Evolutionary conservation across 2,329 filamentous ascomycete genomes (phyloP), one percentile per base, ranked within the genome.

Genomic region (Podosphaera leucotricha): DNA sequence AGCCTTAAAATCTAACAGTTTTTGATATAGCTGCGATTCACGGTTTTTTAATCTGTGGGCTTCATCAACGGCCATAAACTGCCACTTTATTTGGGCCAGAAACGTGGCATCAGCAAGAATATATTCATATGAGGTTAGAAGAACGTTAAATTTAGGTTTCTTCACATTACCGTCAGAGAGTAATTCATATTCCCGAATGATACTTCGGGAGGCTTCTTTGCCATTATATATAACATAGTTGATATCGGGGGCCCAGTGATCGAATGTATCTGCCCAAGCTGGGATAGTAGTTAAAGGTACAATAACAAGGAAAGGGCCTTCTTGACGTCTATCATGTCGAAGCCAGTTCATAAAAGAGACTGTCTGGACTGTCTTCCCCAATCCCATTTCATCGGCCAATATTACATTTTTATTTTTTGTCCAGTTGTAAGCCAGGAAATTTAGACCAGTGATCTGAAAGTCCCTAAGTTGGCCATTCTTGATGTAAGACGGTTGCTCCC

Each of bases 181-280:
- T 38, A 98, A 67, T 60, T 98, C 90, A 54, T 93, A 78, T 39
- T 95, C 83, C 33, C 80, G 77, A 49, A 98, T 92, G 52, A 85
- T 87, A 50, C 70, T 78, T 38, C 92, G 81, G 26, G 90, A 79
- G 28, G 79, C 72, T 58, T 90, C 80, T 44, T 85, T 87, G 43
- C 92, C 90, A 43, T 87, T 83, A 61, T 98, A 98, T 44, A 94
- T 83, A 46, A 98, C 82, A 60, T 94, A 95, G 61, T 98, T 95
- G 49, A 95, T 63, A 57, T 95, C 87, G 0, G 90, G 90, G 2
- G 90, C 77, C 90, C 90, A 98, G 50, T 80, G 69, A 60, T 94
- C 90, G 61, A 98, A 94, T 0, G 90, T 98, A 56, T 98, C 90
- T 39, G 84, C 90, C 90, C 90, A 98, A 2, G 90, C 85, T 6